These are phyloP conservation scores for Ascoidea asiatica DNA, from an alignment of 805 yeast species.

Conservation along the genomic window DNA sequence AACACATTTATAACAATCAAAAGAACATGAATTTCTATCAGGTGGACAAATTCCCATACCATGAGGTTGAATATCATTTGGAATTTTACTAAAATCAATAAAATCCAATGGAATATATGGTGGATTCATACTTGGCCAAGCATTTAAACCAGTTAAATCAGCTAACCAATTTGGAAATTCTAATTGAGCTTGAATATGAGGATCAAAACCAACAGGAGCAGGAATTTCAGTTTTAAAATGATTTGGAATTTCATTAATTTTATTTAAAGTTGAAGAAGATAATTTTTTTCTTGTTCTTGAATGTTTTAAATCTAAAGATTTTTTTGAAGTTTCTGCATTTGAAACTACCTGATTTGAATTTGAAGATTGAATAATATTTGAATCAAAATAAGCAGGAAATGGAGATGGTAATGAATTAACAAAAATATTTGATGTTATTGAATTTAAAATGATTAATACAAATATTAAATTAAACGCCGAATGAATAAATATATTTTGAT, in stretches of 20 bases:
- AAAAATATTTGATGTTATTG: no score
- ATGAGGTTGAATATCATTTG: conserved; percentile 30
- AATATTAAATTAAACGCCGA: no score
- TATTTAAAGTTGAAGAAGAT: not conserved
- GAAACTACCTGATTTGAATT: no score
- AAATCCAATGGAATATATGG: conserved; percentile 78
- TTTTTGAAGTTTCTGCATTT: no score
- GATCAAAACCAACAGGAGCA: conserved; percentile 16
- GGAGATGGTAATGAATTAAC: no score
- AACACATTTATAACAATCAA: conserved; percentile 75
- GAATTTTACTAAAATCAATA: conserved; percentile 42
- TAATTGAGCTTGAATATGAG: conserved; percentile 13
- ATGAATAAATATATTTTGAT: no score
- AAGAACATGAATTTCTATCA: conserved; percentile 52
- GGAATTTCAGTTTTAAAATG: not conserved
- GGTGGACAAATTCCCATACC: conserved; percentile 45
- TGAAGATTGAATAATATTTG: no score
- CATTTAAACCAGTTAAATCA: conserved; percentile 54
- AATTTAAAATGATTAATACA: no score
- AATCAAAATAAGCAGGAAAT: no score
- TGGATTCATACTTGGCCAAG: conserved; percentile 74
- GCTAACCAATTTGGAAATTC: conserved; percentile 75
- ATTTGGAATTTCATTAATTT: not conserved
- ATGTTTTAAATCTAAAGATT: no score
- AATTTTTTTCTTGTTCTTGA: not conserved